These are phyloP conservation scores for Gautieria morchelliformis DNA, from an alignment of 768 basidiomycete genomes.

Conservation along the genomic window DNA sequence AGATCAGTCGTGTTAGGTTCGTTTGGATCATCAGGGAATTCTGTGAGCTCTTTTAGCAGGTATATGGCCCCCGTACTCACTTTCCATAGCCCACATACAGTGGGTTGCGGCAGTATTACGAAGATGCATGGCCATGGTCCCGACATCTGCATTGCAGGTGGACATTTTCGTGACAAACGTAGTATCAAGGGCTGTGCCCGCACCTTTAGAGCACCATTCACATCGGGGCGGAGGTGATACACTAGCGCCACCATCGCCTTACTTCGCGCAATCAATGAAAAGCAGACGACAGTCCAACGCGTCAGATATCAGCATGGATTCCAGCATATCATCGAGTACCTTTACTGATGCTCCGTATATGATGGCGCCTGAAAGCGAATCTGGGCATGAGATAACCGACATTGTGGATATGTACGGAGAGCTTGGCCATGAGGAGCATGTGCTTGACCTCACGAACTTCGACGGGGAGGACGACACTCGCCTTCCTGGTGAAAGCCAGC, in stretches of 20 bases:
- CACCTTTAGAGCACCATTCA: no score
- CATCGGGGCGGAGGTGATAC: conserved; percentile 15
- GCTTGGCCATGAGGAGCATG: conserved; percentile 36
- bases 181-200: not conserved
- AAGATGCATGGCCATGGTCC: conserved; percentile 49
- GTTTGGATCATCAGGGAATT: conserved; percentile 74
- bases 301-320: conserved; percentile 11
- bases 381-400: not conserved
- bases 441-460: conserved; percentile 65
- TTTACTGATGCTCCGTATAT: conserved; percentile 12
- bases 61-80: not conserved
- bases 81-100: conserved; percentile 51
- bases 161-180: conserved; percentile 68
- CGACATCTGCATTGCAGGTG: conserved; percentile 41
- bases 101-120: conserved; percentile 65
- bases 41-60: conserved; percentile 32
- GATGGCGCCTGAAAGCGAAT: no score
- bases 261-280: conserved; percentile 12
- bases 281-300: not conserved
- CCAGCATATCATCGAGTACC: conserved; percentile 7
- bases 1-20: conserved; percentile 52
- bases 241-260: conserved; percentile 29
- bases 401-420: conserved; percentile 18
- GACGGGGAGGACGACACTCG: conserved; percentile 61
- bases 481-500: conserved; percentile 44